Conservation (phyloP, 139 green algal species). For the Haematococcus sp. region DNA sequence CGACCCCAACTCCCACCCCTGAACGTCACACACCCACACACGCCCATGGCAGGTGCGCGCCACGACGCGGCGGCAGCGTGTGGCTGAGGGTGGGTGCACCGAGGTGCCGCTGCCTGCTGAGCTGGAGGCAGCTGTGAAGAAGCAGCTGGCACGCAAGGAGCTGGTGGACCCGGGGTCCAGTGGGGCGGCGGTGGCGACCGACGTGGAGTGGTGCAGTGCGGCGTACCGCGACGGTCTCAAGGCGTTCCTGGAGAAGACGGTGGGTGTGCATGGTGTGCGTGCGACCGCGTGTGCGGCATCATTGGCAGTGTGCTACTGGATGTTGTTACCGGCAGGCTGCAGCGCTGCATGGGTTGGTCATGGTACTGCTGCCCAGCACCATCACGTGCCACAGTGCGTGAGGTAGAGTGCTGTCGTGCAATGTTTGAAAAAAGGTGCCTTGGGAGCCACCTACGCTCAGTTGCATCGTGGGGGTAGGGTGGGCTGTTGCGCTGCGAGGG, state of each 20-base stretch:
- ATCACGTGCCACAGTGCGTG: too few relatives aligned
- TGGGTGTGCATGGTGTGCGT: conserved; percentile 10
- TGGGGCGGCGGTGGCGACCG: not conserved
- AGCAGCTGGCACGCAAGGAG: conserved; percentile 22
- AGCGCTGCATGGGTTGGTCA: too few relatives aligned
- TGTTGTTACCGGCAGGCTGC: too few relatives aligned
- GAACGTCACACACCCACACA: not conserved
- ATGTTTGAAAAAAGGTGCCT: too few relatives aligned
- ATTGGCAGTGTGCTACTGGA: too few relatives aligned
- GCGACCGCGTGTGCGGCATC: too few relatives aligned
- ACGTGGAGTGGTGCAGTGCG: conserved; percentile 38
- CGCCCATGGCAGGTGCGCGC: conserved; percentile 18
- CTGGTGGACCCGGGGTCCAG: not conserved
- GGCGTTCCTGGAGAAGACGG: conserved; percentile 53
- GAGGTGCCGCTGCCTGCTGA: conserved; percentile 53
- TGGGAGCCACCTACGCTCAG: too few relatives aligned
- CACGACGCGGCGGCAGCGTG: conserved; percentile 19
- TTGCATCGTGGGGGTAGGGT: too few relatives aligned
- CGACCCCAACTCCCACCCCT: too few relatives aligned
- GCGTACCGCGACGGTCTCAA: conserved; percentile 43
- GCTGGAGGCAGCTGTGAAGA: conserved; percentile 38
- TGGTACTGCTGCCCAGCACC: too few relatives aligned
- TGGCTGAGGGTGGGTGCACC: conserved; percentile 14
- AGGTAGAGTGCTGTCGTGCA: too few relatives aligned
- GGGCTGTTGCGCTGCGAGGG: too few relatives aligned